phyloP scores from a whole-genome alignment of 2,329 filamentous ascomycete genomes.

The Aspergillus pseudoglaucus region DNA sequence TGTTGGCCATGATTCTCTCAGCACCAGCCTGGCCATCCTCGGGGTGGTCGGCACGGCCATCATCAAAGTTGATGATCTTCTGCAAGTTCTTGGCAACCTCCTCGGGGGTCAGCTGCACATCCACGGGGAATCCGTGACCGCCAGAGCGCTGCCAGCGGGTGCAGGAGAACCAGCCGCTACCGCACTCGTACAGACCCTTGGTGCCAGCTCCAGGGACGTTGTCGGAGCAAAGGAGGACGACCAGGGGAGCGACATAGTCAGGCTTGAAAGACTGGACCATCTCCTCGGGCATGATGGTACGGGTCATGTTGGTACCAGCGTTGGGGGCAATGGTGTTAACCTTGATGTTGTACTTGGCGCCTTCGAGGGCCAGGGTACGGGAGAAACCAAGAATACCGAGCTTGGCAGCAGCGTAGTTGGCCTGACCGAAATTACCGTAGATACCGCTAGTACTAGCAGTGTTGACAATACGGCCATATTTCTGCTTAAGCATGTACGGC shows the following conservation, averaged over 20 bases:
- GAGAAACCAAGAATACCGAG: constrained; percentile 92
- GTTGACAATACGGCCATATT: constrained; percentile 95
- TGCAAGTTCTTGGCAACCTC: constrained; percentile 69
- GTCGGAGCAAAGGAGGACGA: constrained; percentile 80
- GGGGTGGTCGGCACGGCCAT: constrained; percentile 80
- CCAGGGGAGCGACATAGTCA: constrained; percentile 91
- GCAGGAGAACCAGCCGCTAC: constrained; percentile 84
- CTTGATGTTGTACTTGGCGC: constrained; percentile 93
- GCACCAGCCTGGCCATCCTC: constrained; percentile 69
- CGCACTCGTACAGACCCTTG: constrained; percentile 86
- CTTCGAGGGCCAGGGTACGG: constrained; percentile 84
- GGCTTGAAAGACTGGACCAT: constrained; percentile 99
- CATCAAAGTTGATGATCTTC: constrained; percentile 78
- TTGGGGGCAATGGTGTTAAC: constrained; percentile 98
- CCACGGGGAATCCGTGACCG: constrained; percentile 84
- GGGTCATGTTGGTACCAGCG: constrained; percentile 91
- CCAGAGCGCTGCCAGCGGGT: constrained; percentile 93
- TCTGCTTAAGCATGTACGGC: constrained; percentile 97
- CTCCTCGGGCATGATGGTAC: constrained; percentile 90
- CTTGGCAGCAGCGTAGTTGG: constrained; percentile 93
- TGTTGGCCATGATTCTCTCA: constrained; percentile 76
- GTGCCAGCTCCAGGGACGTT: constrained; percentile 77
- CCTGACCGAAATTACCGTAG: constrained; percentile 98
- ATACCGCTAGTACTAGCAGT: constrained; percentile 95
- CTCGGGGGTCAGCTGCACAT: constrained; percentile 77